phyloP scores from a whole-genome alignment of 768 basidiomycete genomes.

The Suillus ampliporus region DNA sequence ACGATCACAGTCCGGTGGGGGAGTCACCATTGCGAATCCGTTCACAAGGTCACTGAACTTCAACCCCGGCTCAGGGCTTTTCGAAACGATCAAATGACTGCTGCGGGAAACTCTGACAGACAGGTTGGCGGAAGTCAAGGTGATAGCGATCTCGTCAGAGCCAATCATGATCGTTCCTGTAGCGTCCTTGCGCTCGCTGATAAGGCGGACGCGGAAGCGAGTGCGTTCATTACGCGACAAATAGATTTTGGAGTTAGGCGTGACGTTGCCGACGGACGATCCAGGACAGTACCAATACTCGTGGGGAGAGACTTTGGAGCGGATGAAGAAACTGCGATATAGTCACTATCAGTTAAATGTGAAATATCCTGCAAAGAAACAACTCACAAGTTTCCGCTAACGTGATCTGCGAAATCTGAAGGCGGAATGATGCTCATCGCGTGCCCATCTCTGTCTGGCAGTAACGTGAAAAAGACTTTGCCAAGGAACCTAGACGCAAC shows the following conservation, averaged over 20 bases:
- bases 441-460: background rate
- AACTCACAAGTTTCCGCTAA: background rate
- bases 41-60: background rate
- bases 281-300: constrained; percentile 9
- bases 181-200: background rate
- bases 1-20: background rate
- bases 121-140: background rate
- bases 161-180: constrained; percentile 6
- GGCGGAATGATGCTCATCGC: background rate
- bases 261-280: background rate
- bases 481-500: background rate
- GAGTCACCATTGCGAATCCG: background rate
- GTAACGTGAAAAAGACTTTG: constrained; percentile 1
- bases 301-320: constrained; percentile 2
- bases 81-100: constrained; percentile 1
- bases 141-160: constrained; percentile 4
- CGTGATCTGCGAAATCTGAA: background rate
- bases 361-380: background rate
- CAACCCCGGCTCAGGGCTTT: background rate
- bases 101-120: background rate
- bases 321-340: constrained; percentile 1
- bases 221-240: background rate
- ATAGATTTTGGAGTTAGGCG: constrained; percentile 2
- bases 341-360: background rate
- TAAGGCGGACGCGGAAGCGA: background rate